Evolutionary conservation across 345 rosid genomes (phyloP).

Genomic region (Lepidium sativum): DNA sequence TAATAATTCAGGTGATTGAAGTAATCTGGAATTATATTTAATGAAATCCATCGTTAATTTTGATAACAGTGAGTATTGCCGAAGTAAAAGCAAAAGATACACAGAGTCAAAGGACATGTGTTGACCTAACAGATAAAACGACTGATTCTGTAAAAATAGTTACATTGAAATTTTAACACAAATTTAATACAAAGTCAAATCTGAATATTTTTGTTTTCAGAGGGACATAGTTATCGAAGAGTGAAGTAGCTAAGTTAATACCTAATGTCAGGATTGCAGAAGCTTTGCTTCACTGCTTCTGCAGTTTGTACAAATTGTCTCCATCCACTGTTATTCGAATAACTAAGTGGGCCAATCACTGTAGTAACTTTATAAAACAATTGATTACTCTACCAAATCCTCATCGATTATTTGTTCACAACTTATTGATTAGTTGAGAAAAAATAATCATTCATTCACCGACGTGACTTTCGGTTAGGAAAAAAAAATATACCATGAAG

Average conservation of each 20-base stretch:
- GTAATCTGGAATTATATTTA: background rate
- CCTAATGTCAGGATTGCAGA: slow-evolving; percentile 15
- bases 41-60: no score
- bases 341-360: slow-evolving; percentile 10
- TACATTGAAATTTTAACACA: background rate
- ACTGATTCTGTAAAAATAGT: background rate
- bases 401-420: background rate
- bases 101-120: slow-evolving; percentile 6
- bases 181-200: slow-evolving; percentile 9
- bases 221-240: background rate
- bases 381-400: background rate
- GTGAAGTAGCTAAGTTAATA: slow-evolving; percentile 8
- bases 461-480: no score
- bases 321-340: slow-evolving; percentile 2
- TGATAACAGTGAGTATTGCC: background rate
- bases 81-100: background rate
- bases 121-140: slow-evolving; percentile 6
- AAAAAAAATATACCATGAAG: no score
- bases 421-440: background rate
- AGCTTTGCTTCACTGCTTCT: no score
- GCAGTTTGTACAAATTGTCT: slow-evolving; percentile 14
- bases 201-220: background rate
- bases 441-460: background rate
- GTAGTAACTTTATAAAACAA: background rate
- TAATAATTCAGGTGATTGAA: background rate